Evolutionary conservation across 768 basidiomycete species (phyloP).

Genomic region (Leccinellum albellum): DNA sequence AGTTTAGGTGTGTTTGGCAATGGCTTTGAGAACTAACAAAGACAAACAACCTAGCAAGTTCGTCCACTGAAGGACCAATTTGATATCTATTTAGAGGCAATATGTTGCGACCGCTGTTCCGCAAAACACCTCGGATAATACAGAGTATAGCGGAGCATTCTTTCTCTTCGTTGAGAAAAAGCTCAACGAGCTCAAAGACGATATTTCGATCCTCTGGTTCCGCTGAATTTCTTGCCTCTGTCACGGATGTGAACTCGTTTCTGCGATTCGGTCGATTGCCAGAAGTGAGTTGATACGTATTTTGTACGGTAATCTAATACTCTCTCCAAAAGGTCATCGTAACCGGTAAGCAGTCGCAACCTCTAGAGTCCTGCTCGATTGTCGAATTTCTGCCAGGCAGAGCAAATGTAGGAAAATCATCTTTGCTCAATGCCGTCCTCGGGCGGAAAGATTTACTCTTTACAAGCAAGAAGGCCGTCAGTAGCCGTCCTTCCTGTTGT

Average conservation of each 20-base stretch:
- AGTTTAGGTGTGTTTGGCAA: conserved; percentile 23
- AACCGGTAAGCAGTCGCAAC: conserved; percentile 19
- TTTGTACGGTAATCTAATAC: background rate
- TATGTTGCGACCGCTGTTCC: background rate
- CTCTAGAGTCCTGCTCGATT: background rate
- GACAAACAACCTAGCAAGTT: conserved; percentile 17
- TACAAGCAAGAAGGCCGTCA: conserved; percentile 68
- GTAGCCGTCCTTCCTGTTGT: conserved; percentile 20
- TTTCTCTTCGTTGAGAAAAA: conserved; percentile 3
- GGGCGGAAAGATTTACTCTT: conserved; percentile 53
- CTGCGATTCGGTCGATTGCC: conserved; percentile 19
- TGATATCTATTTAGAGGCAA: background rate
- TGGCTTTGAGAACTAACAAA: conserved; percentile 22
- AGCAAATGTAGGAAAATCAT: conserved; percentile 77
- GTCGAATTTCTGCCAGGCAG: conserved; percentile 44
- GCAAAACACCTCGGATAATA: background rate
- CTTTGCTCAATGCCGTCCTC: conserved; percentile 65
- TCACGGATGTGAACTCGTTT: conserved; percentile 15
- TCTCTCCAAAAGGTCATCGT: conserved; percentile 20
- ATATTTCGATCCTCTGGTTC: conserved; percentile 24
- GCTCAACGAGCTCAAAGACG: conserved; percentile 10
- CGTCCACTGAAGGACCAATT: too few relatives aligned
- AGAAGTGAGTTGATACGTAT: conserved; percentile 22
- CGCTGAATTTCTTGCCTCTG: conserved; percentile 28
- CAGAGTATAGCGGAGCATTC: background rate